Evolutionary conservation across 768 basidiomycete genomes (phyloP).

Genomic region (Lentinula edodes): DNA sequence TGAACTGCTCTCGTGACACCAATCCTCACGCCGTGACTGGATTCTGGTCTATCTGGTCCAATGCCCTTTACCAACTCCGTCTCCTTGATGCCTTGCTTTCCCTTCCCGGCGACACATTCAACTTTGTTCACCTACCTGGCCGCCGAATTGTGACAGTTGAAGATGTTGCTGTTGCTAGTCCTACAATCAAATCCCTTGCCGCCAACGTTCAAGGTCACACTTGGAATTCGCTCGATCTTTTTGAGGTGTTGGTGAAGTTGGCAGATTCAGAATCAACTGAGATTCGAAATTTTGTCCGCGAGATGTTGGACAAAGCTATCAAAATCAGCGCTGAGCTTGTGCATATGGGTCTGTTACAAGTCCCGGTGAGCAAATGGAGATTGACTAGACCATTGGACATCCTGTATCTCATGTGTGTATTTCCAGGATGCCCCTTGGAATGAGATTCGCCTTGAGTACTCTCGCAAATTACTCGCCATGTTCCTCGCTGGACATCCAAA

Average conservation of each 20-base stretch:
- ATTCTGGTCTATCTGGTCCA: conserved; percentile 84
- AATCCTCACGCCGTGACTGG: conserved; percentile 78
- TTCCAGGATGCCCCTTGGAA: conserved; percentile 77
- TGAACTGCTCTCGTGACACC: conserved; percentile 72
- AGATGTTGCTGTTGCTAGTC: conserved; percentile 78
- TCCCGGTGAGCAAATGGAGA: conserved; percentile 56
- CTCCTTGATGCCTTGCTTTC: conserved; percentile 86
- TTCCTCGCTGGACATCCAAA: conserved; percentile 92
- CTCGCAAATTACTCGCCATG: conserved; percentile 78
- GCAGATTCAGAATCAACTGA: conserved; percentile 69
- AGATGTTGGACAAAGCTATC: conserved; percentile 91
- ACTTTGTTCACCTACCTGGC: conserved; percentile 84
- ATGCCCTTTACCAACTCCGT: conserved; percentile 79
- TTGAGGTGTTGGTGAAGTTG: conserved; percentile 79
- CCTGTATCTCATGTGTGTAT: conserved; percentile 10
- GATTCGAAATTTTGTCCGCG: conserved; percentile 71
- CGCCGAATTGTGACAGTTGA: conserved; percentile 82
- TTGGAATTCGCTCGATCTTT: conserved; percentile 92
- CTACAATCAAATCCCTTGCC: conserved; percentile 88
- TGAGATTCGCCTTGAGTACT: conserved; percentile 81
- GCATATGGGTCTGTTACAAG: conserved; percentile 87
- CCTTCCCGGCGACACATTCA: conserved; percentile 86
- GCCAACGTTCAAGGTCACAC: conserved; percentile 87
- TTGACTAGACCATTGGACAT: background rate
- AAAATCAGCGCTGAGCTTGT: conserved; percentile 93